A percentile compares a stretch with the other conserved stretches of the same genome.
Evolutionary conservation across 768 basidiomycete species (phyloP).

Genomic region (Mycena amicta): DNA sequence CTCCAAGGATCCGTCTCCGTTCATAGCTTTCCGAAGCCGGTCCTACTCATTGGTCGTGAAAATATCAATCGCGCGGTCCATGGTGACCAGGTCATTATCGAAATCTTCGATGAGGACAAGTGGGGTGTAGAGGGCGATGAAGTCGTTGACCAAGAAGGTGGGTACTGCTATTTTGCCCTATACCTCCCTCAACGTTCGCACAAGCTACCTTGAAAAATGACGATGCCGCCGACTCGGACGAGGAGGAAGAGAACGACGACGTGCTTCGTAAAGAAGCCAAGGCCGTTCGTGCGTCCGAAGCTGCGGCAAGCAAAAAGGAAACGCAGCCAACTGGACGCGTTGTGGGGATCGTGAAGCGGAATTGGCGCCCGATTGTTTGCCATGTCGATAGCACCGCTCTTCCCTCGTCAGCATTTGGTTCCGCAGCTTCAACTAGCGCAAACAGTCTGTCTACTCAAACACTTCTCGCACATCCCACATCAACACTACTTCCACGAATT

Average conservation of each 20-base stretch:
- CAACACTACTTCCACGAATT: conserved; percentile 89
- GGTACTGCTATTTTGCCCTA: conserved; percentile 24
- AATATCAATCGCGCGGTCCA: conserved; percentile 96
- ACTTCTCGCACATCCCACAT: conserved; percentile 93
- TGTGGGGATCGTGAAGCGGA: conserved; percentile 91
- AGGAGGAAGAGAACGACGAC: conserved; percentile 42
- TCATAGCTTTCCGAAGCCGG: conserved; percentile 70
- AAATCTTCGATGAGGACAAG: conserved; percentile 82
- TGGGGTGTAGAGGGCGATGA: conserved; percentile 94
- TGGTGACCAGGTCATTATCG: conserved; percentile 90
- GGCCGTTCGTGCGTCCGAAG: conserved; percentile 37
- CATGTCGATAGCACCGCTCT: conserved; percentile 92
- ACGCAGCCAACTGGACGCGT: conserved; percentile 90
- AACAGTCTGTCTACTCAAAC: conserved; percentile 87
- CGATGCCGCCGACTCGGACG: conserved; percentile 73
- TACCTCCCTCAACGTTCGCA: conserved; percentile 3
- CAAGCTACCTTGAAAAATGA: conserved; percentile 86
- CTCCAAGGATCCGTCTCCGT: conserved; percentile 85
- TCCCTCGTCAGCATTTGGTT: conserved; percentile 42
- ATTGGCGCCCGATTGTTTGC: conserved; percentile 96
- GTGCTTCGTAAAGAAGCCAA: conserved; percentile 46
- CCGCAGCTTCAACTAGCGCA: conserved; percentile 38
- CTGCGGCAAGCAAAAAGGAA: conserved; percentile 46
- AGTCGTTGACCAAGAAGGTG: conserved; percentile 92
- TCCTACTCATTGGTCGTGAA: conserved; percentile 85